Percentiles rank a stretch among this genome's conserved stretches.
Evolutionary conservation across 73 alveolate species (phyloP).

Genomic region (Paramecium tetraurelia): DNA sequence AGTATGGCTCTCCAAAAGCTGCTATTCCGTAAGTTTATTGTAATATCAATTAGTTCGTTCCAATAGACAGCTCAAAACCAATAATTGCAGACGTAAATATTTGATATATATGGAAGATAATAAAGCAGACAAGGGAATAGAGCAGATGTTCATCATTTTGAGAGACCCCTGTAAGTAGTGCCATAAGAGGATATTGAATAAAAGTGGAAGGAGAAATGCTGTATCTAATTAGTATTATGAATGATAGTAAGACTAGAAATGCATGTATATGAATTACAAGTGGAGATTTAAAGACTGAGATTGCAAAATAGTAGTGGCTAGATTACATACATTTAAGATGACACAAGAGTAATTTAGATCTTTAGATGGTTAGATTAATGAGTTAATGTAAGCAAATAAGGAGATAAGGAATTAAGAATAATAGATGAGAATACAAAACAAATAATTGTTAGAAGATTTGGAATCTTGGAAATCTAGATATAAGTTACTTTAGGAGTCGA

Average conservation of each 20-base stretch:
- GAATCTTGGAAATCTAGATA: constrained; percentile 14
- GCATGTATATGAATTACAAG: constrained; percentile 6
- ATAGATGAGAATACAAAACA: not conserved
- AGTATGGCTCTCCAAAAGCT: not conserved
- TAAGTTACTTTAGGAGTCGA: not conserved
- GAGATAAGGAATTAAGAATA: constrained; percentile 14
- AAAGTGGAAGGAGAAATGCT: constrained; percentile 33
- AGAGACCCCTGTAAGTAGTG: constrained; percentile 12
- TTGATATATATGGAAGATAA: not conserved
- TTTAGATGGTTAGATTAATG: not conserved
- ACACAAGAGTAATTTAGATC: not conserved
- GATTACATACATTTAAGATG: not conserved
- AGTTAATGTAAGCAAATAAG: not conserved
- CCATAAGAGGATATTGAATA: constrained; percentile 7
- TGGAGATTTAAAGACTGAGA: not conserved
- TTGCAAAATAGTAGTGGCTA: not conserved
- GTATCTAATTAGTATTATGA: not conserved
- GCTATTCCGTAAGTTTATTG: not conserved
- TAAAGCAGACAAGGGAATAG: not conserved
- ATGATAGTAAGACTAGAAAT: not conserved
- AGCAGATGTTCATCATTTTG: constrained; percentile 45
- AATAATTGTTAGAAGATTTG: not conserved
- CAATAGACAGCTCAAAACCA: not conserved
- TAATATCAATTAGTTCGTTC: not conserved
- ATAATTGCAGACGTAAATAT: not conserved